Evolutionary conservation across 2,329 filamentous ascomycete genomes (phyloP).

Genomic region (Colletotrichum higginsianum): DNA sequence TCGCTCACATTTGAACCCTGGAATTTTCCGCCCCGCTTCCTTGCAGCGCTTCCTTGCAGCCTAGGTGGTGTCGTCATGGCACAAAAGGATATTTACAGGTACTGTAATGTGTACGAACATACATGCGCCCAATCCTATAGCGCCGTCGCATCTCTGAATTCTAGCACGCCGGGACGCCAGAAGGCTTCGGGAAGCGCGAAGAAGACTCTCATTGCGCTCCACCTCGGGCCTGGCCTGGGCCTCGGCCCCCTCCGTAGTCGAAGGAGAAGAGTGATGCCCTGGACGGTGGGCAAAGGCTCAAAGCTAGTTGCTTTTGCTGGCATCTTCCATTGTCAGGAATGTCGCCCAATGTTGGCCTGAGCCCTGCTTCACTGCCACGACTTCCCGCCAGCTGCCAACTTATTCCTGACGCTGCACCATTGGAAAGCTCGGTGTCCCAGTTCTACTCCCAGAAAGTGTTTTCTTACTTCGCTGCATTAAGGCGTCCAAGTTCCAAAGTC

Average conservation of each 20-base stretch:
- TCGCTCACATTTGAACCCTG: conserved; percentile 15
- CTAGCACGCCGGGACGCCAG: conserved; percentile 4
- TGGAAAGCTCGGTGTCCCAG: background rate
- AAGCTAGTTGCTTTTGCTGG: background rate
- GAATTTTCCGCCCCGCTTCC: conserved; percentile 31
- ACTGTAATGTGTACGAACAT: background rate
- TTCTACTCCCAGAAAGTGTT: conserved; percentile 12
- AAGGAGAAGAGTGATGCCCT: conserved; percentile 10
- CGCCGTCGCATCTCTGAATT: conserved; percentile 6
- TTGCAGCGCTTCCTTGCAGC: conserved; percentile 22
- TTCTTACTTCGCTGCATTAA: conserved; percentile 25
- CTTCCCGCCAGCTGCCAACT: conserved; percentile 18
- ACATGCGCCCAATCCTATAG: conserved; percentile 32
- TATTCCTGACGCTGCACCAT: background rate
- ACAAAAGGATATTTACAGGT: conserved; percentile 11
- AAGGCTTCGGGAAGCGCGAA: conserved; percentile 33
- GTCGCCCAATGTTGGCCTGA: background rate
- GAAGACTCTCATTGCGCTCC: conserved; percentile 19
- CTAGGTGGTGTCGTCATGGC: conserved; percentile 36
- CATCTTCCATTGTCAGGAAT: background rate
- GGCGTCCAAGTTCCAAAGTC: conserved; percentile 13
- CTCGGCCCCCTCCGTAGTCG: conserved; percentile 6
- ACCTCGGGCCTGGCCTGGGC: conserved; percentile 28
- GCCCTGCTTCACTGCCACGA: conserved; percentile 28
- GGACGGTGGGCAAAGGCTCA: background rate